Evolutionary conservation across 2,329 filamentous ascomycete species (phyloP), one percentile per base, ranked within the genome.

Genomic region (Penicillium sp.): DNA sequence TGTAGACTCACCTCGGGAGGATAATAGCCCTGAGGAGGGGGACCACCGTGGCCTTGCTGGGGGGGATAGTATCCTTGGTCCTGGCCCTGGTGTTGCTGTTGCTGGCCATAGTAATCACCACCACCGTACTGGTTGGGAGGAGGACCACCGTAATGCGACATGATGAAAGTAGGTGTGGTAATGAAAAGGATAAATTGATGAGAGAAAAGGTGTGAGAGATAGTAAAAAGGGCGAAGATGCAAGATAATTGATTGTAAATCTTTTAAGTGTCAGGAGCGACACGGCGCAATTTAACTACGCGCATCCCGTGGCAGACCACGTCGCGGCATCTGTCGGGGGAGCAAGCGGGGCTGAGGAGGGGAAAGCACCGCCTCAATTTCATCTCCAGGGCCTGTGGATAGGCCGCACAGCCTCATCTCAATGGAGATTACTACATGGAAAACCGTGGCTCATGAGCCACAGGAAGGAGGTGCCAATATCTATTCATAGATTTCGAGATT

Each of bases 11-110:
- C 74, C 40, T 66, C 64, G 10, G 65, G 62, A 45, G 64, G 68
- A 55, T 71, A 72, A 19, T 70, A 67, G n/a, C 66, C 66, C 40
- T 70, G 68, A 10, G 63, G 66, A 26, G 62, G 65, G 55, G 65
- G 37, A 42, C 25, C 64, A 26, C 59, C 63, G 28, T 71, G 64
- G 22, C 59, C 63, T 57, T 69, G 67, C 10, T 65, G 62, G 54
- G 69, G 65, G 16, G 51, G 54, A 26, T 60, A 51, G 14, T 65
- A 56, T 22, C 54, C 56, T 45, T 68, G 63, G 45, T 66, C 66
- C 38, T 66, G 52, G 3, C 67, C 66, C 38, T 66, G 52, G 3
- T 43, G 37, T 30, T 54, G 65, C 22, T 72, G 65, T 11, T 72
- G 65, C 16, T 72, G 66, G 30, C 62, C 65, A 59, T 67, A 68